Base-by-base conservation (phyloP, 805 yeast genomes). In the Diddensiella transvaalensis region DNA sequence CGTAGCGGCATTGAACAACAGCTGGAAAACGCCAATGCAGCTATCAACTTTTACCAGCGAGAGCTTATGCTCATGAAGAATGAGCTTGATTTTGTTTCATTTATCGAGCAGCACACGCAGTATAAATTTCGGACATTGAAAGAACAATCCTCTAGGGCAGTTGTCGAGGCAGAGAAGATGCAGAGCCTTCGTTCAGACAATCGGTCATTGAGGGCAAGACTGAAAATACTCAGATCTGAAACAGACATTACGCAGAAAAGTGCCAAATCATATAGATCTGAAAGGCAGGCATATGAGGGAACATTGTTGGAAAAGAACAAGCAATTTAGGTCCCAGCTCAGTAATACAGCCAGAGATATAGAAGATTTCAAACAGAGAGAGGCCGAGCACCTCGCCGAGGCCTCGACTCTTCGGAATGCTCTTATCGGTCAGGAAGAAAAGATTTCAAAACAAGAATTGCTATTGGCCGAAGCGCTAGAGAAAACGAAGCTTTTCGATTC, bases 21-120 rank as follows among this genome's bases (percentile, higher is more conserved):
- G 32, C 13, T 26, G 13, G 32, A 26, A 26, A 13, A 8, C 11
- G 39, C 36, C 17, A 26, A 36, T 18, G 13, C 63, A 3, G 59
- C 68, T 0, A 42, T 74, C 11, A 75, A 75, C 33, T 79, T 73
- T 54, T 80, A 76, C 50, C 77, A 77, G 47, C 68, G 87, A 48
- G 87, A 83, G 57, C 64, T 82, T 13, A 60, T 82, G 47, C 67
- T 82, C 32, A 56, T 73, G 49, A 73, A 74, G 44, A 83, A 83
- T 60, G 88, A 83, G 59, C 66, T 80, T 33, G 83, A 80, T 42
- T 83, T 83, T 56, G 69, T 78, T 2, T 71, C 73, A 42, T 81
- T 77, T 60, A 59, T 79, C 55, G 77, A 76, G 42, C 69, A 75
- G 44, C 67, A 78, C 50, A 70, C 69, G 47, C 73, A 75, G 54